A percentile compares a stretch with the other conserved stretches of the same genome.
These are phyloP conservation scores for Auricularia sp. DNA, from an alignment of 768 basidiomycete genomes.

Conservation along the genomic window DNA sequence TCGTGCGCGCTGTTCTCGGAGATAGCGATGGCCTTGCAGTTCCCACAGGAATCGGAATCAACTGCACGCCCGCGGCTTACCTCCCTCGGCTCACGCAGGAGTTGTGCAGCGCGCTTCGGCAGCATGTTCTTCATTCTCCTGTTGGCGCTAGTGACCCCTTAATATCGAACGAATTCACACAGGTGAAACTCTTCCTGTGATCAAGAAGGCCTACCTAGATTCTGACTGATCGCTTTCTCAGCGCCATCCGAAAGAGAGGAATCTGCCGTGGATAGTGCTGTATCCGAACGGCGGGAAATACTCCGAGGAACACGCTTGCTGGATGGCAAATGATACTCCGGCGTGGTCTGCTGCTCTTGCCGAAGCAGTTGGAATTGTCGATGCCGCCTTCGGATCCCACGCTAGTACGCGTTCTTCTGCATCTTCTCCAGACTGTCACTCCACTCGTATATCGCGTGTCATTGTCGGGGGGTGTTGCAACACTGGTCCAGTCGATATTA, in stretches of 20 bases:
- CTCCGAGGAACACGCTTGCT: conserved; percentile 30
- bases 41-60: conserved; percentile 59
- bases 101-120: neutral
- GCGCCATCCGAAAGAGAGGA: neutral
- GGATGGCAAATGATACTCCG: conserved; percentile 12
- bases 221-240: neutral
- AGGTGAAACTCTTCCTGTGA: neutral
- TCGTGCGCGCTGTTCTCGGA: conserved; percentile 25
- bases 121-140: neutral
- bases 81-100: conserved; percentile 8
- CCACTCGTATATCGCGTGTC: conserved; percentile 20
- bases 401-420: conserved; percentile 14
- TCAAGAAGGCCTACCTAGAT: neutral
- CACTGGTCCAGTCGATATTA: conserved; percentile 45
- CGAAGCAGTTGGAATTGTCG: conserved; percentile 16
- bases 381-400: conserved; percentile 25
- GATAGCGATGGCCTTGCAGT: conserved; percentile 13
- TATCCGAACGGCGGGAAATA: conserved; percentile 63
- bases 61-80: conserved; percentile 46
- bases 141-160: no score
- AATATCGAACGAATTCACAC: no score
- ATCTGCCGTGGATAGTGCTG: conserved; percentile 45
- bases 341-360: conserved; percentile 30
- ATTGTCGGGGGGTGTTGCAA: conserved; percentile 66
- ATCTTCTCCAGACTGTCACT: no score